A percentile compares a stretch with the other conserved stretches of the same genome.
phyloP scores from a whole-genome alignment of 176 grass and related monocot genomes.

The Phoenix roebelenii region DNA sequence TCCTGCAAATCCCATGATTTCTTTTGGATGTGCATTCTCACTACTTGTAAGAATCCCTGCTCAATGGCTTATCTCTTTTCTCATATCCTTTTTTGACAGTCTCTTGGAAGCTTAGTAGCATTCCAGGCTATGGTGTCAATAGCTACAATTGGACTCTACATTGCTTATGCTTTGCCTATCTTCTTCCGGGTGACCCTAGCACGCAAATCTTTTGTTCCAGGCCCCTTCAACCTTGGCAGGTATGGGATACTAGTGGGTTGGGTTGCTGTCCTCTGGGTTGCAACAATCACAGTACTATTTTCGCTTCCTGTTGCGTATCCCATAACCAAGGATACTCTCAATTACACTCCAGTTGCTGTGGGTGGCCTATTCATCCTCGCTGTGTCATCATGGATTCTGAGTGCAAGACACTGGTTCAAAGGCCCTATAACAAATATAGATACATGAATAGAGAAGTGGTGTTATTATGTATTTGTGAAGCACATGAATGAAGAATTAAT shows the following conservation, averaged over 20 bases:
- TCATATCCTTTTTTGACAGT: constrained; percentile 30
- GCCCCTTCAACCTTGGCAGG: constrained; percentile 76
- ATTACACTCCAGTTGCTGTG: constrained; percentile 64
- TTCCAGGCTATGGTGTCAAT: constrained; percentile 99
- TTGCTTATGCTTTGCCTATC: constrained; percentile 80
- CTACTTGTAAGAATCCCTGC: no score
- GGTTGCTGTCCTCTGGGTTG: constrained; percentile 88
- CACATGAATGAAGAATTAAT: not conserved
- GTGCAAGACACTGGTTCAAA: constrained; percentile 75
- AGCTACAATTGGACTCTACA: constrained; percentile 82
- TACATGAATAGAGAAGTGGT: constrained; percentile 5
- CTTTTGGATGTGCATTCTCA: no score
- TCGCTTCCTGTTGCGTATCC: constrained; percentile 79
- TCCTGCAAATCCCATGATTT: no score
- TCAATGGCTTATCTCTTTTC: no score
- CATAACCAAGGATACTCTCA: constrained; percentile 72
- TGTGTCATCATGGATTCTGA: constrained; percentile 40
- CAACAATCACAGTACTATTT: constrained; percentile 90
- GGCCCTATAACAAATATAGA: constrained; percentile 51
- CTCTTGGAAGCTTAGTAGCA: constrained; percentile 74
- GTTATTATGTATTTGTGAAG: not conserved
- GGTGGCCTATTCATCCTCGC: constrained; percentile 54
- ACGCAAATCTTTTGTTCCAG: constrained; percentile 49
- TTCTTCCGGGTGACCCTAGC: constrained; percentile 76
- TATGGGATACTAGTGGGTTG: constrained; percentile 51